These are phyloP conservation scores for Leptographium radiaticola DNA, from an alignment of 2,329 filamentous ascomycete genomes.

Conservation along the genomic window DNA sequence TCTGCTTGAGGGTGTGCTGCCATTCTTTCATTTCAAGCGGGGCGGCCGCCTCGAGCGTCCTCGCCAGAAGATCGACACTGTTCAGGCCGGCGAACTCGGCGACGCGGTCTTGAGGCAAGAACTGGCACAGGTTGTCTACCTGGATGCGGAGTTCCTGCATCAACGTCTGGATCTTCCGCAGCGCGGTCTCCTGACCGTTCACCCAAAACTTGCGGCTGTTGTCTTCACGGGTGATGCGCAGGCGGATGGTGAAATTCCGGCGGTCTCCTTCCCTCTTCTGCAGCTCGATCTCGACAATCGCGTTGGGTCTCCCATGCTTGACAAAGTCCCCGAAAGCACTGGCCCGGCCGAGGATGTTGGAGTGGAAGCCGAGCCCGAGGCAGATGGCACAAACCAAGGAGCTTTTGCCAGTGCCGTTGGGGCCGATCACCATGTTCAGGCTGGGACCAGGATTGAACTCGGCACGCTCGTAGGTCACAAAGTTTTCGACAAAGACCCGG, in stretches of 20 bases:
- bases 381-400: slow-evolving; percentile 96
- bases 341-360: slow-evolving; percentile 72
- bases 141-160: slow-evolving; percentile 71
- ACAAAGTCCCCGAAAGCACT: slow-evolving; percentile 81
- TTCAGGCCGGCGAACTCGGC: slow-evolving; percentile 82
- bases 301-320: slow-evolving; percentile 70
- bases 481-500: slow-evolving; percentile 72
- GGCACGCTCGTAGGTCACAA: slow-evolving; percentile 87
- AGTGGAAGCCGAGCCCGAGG: slow-evolving; percentile 73
- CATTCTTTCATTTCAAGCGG: slow-evolving; percentile 65
- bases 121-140: slow-evolving; percentile 95
- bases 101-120: slow-evolving; percentile 89
- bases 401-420: slow-evolving; percentile 97
- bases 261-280: slow-evolving; percentile 46
- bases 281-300: slow-evolving; percentile 83
- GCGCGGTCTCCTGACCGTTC: slow-evolving; percentile 49
- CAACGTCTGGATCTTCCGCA: slow-evolving; percentile 53
- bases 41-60: slow-evolving; percentile 81
- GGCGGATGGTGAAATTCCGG: slow-evolving; percentile 59
- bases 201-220: slow-evolving; percentile 71
- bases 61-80: slow-evolving; percentile 66
- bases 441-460: slow-evolving; percentile 87
- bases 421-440: slow-evolving; percentile 96
- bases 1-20: slow-evolving; percentile 60
- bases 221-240: slow-evolving; percentile 68